Evolutionary conservation across 192 early-diverging fungal species (phyloP), one percentile per base, ranked within the genome.

Genomic region (Dissophora globulifera): DNA sequence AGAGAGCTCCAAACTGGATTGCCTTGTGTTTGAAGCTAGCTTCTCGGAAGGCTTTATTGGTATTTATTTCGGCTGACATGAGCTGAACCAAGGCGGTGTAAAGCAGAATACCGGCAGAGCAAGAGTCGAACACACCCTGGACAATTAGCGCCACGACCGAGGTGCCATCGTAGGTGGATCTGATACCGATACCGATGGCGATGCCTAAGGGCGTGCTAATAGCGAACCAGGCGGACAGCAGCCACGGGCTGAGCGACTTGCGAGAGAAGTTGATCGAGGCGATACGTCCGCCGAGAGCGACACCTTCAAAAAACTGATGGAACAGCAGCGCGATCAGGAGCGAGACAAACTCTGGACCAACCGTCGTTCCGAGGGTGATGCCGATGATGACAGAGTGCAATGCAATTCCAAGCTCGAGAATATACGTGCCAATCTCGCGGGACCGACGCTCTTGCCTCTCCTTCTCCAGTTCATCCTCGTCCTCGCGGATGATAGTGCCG

Each of bases 171-270:
- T 90, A 91, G 9, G 87, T 69, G 27, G 82, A 60, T 4, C 84
- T 82, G 56, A 95, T 82, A 35, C 78, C 88, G 57, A 96, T 91
- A 20, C 95, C 94, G 49, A 96, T 83, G 0, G 81, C 86, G 46
- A 91, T 82, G 27, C 95, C 95, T 40, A 96, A 7, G 9, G 95
- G 95, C 13, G 95, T 96, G 19, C 88, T 94, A n/a, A 87, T n/a
- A 0, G 89, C 82, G 76, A 91, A 93, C 29, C 89, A 53, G 5
- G 84, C 42, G 0, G 85, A 84, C 56, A 90, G 86, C 13, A 88
- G 27, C 47, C 87, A 62, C 11, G 87, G 84, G 26, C 80, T 78
- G 1, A 82, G 13, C 35, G 85, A 69, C 1, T 71, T 66, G 23
- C 57, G 48, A 7, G 25, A 26, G 38, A 74, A 84, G 0, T 60